These are phyloP conservation scores for Platanthera zijinensis DNA, from an alignment of 106 monocot species.

Conservation along the genomic window DNA sequence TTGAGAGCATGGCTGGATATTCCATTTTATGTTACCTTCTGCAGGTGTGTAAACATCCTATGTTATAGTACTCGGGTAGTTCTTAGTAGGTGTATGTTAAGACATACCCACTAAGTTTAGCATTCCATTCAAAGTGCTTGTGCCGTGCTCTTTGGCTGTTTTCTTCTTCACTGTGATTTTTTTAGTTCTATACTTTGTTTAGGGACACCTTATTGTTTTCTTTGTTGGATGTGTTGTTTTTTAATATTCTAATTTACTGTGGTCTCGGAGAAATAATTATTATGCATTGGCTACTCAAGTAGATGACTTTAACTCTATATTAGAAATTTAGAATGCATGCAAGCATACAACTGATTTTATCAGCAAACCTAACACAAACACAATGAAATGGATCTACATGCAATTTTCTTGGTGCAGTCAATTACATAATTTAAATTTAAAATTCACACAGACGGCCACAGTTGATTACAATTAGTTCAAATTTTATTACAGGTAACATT, in stretches of 20 bases:
- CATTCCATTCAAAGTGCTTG: background rate
- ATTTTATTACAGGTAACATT: too few relatives aligned
- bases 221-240: background rate
- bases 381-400: too few relatives aligned
- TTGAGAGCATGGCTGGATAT: slow-evolving; percentile 99
- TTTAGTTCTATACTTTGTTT: background rate
- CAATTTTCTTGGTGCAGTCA: too few relatives aligned
- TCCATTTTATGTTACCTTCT: slow-evolving; percentile 94
- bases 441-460: too few relatives aligned
- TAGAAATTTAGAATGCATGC: too few relatives aligned
- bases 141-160: background rate
- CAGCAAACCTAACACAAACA: too few relatives aligned
- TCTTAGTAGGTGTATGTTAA: slow-evolving; percentile 2
- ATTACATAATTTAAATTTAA: too few relatives aligned
- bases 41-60: slow-evolving; percentile 43
- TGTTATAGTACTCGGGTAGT: background rate
- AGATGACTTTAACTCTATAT: too few relatives aligned
- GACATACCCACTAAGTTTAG: background rate
- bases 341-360: too few relatives aligned
- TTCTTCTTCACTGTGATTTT: background rate
- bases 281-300: too few relatives aligned
- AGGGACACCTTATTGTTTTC: background rate
- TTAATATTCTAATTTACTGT: background rate
- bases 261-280: too few relatives aligned
- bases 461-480: too few relatives aligned